Evolutionary conservation across 495 filamentous ascomycete species (phyloP).

Genomic region (Hypoxylon crocopeplum): DNA sequence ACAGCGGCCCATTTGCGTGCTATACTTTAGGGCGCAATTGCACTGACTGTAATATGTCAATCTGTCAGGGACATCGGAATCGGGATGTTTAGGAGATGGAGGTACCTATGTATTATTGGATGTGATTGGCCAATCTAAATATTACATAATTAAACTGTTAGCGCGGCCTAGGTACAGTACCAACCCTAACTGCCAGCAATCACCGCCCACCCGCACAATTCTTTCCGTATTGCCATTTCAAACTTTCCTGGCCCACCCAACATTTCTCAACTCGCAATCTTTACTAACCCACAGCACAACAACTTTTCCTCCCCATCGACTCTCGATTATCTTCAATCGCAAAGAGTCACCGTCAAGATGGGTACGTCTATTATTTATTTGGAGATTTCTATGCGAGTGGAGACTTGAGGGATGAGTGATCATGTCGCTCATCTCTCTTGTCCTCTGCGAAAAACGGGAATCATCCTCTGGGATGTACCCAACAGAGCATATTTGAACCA

Average conservation of each 20-base stretch:
- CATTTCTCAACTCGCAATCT: slow-evolving; percentile 27
- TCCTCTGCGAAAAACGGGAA: slow-evolving; percentile 51
- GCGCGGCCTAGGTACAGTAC: too few species aligned
- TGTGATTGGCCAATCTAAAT: too few species aligned
- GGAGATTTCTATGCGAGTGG: slow-evolving; percentile 55
- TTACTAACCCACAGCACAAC: slow-evolving; percentile 46
- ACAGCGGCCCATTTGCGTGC: too few species aligned
- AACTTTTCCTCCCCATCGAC: slow-evolving; percentile 47
- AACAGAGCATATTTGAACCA: slow-evolving; percentile 46
- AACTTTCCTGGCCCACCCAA: slow-evolving; percentile 29
- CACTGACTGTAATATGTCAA: too few species aligned
- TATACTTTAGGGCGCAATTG: too few species aligned
- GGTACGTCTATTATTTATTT: slow-evolving; percentile 52
- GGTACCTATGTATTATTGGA: too few species aligned
- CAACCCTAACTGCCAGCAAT: slow-evolving; percentile 44
- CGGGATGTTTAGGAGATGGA: too few species aligned
- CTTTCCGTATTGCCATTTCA: slow-evolving; percentile 14
- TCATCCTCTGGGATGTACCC: slow-evolving; percentile 32
- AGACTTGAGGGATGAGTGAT: slow-evolving; percentile 30
- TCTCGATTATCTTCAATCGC: slow-evolving; percentile 45
- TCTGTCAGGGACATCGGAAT: too few species aligned
- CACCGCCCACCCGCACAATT: slow-evolving; percentile 52
- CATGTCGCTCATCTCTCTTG: slow-evolving; percentile 20
- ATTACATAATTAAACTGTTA: too few species aligned
- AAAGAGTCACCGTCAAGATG: slow-evolving; percentile 56